Base-by-base conservation (phyloP, 371 early-diverging fungal genomes). In the Smittium culicis region DNA sequence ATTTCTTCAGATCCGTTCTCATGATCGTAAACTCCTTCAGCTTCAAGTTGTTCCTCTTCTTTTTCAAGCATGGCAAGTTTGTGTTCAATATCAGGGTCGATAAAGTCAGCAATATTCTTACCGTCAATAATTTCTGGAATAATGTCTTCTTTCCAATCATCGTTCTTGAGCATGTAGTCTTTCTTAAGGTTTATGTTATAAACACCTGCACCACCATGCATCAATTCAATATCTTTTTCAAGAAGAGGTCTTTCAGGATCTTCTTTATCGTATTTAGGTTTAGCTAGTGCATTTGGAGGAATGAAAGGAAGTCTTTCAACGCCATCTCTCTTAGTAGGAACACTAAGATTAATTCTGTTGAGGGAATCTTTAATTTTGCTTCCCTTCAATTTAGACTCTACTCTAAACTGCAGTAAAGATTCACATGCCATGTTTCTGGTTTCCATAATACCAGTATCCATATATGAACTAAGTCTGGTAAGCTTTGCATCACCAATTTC, bases 41-140 rank as follows among this genome's bases (percentile, higher is more conserved):
- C 87, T 34, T 85, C 87, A 54, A 96, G 79, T 64, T 86, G 80
- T 79, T 96, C 98, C 81, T 98, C 99, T 79, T 98, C 98, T 69
- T 89, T 85, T 79, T 99, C 99, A 64, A 99, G 83, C 67, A 89
- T 93, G 45, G 90, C 91, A 72, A 99, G 81, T 72, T 91, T 91
- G 78, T 90, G 91, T 76, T 90, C 94, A 77, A 99, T 98, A 25
- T 98, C 97, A 56, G 93, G 83, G 83, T 99, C 99, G 74, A 99
- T 82, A 79, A 98, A 99, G 83, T 99, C 99, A 45, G 94, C 92
- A 54, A 99, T 87, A 82, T 99, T 99, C 83, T 96, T 96, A 73
- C 99, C 99, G 75, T 99, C 92, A 86, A 93, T 88, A 80, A 99
- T 93, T 81, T 99, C 99, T 57, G 99, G 99, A 68, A 99, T 95